Percentiles rank a stretch among this genome's conserved stretches.
These are phyloP conservation scores for Boletus reticulatus DNA, from an alignment of 768 basidiomycete species.

Conservation along the genomic window DNA sequence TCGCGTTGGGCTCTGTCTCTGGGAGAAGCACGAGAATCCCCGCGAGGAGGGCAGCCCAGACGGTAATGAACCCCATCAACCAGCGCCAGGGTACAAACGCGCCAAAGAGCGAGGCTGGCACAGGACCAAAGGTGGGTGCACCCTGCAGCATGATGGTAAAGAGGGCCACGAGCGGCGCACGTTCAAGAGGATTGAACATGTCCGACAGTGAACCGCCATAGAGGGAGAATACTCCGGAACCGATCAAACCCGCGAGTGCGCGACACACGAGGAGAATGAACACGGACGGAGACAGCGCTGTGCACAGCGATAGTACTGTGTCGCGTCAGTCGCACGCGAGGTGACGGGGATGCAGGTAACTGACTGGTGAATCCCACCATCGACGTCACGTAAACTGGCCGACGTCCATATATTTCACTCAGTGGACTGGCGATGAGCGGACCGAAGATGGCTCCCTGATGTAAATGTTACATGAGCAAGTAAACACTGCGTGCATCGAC, in stretches of 20 bases:
- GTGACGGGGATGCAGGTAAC: not conserved
- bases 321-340: slow-evolving; percentile 3
- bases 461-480: not conserved
- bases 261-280: slow-evolving; percentile 17
- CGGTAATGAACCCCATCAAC: slow-evolving; percentile 23
- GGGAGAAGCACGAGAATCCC: slow-evolving; percentile 17
- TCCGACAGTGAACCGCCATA: slow-evolving; percentile 31
- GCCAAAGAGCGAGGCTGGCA: slow-evolving; percentile 24
- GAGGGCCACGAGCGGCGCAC: slow-evolving; percentile 28
- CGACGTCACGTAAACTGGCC: slow-evolving; percentile 20
- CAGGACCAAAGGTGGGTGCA: slow-evolving; percentile 28
- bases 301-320: slow-evolving; percentile 23
- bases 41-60: slow-evolving; percentile 23
- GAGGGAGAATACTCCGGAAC: slow-evolving; percentile 27
- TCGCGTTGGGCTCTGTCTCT: slow-evolving; percentile 24
- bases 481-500: not conserved
- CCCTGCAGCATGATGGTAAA: slow-evolving; percentile 31
- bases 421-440: slow-evolving; percentile 25
- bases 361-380: slow-evolving; percentile 23
- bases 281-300: slow-evolving; percentile 25
- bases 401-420: slow-evolving; percentile 26
- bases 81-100: slow-evolving; percentile 25
- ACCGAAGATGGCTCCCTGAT: slow-evolving; percentile 24
- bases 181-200: slow-evolving; percentile 28
- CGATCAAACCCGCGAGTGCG: slow-evolving; percentile 21